Evolutionary conservation across 1,284 basidiomycete species (phyloP).

Genomic region (Cerioporus squamosus): DNA sequence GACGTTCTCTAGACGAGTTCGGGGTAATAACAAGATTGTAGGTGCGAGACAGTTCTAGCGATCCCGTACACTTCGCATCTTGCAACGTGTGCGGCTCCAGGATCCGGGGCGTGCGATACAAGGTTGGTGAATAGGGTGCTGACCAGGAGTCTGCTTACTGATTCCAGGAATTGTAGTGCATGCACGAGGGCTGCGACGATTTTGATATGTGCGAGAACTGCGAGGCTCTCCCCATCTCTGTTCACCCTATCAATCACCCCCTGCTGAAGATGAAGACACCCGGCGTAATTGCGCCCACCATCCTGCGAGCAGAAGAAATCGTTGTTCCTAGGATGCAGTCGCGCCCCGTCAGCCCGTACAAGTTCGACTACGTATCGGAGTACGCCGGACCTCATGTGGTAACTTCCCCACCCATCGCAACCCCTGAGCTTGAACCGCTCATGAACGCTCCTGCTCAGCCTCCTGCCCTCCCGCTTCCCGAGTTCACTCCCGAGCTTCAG

Average conservation of each 20-base stretch:
- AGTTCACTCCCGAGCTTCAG: conserved; percentile 15
- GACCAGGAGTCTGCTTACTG: conserved; percentile 5
- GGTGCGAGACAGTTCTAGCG: conserved; percentile 21
- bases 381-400: background rate
- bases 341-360: background rate
- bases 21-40: background rate
- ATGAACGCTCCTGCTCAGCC: conserved; percentile 13
- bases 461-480: conserved; percentile 18
- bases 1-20: background rate
- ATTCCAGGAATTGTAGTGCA: conserved; percentile 57
- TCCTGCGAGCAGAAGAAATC: background rate
- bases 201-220: conserved; percentile 85
- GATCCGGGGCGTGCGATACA: conserved; percentile 73
- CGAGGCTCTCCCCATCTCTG: conserved; percentile 78
- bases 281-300: conserved; percentile 52
- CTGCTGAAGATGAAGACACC: conserved; percentile 77
- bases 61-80: conserved; percentile 28
- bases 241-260: conserved; percentile 78
- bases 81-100: conserved; percentile 52
- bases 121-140: conserved; percentile 45
- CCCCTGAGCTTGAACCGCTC: background rate
- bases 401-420: background rate
- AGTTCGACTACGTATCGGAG: background rate
- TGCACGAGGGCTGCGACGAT: conserved; percentile 81
- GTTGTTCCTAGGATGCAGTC: background rate